Percentiles rank a stretch among this genome's conserved stretches.
These are phyloP conservation scores for Hypericum perforatum DNA, from an alignment of 345 rosid species.

Conservation along the genomic window DNA sequence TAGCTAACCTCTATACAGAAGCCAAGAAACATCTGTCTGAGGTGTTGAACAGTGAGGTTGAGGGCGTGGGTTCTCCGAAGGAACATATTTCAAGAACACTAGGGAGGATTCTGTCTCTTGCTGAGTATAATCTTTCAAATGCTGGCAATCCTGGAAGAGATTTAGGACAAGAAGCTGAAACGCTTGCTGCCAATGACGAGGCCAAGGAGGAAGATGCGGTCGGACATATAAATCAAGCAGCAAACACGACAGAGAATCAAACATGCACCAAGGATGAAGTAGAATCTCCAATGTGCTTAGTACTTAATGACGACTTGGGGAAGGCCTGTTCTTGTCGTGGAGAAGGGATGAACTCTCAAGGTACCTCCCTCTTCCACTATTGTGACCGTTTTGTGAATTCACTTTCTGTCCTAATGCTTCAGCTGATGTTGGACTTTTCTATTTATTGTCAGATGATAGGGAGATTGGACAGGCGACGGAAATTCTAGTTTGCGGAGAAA, in stretches of 20 bases:
- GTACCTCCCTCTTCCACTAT: slow-evolving; percentile 17
- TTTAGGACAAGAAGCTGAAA: slow-evolving; percentile 16
- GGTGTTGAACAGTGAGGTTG: slow-evolving; percentile 13
- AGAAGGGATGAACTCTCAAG: slow-evolving; percentile 31
- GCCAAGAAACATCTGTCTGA: slow-evolving; percentile 18
- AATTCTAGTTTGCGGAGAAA: background rate
- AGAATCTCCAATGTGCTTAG: slow-evolving; percentile 16
- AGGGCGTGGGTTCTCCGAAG: background rate
- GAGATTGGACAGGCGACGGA: background rate
- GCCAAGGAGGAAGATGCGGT: slow-evolving; percentile 18
- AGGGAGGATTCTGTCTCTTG: slow-evolving; percentile 74
- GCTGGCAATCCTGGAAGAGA: slow-evolving; percentile 60
- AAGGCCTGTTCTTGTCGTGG: slow-evolving; percentile 13
- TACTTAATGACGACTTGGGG: slow-evolving; percentile 23
- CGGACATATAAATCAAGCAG: slow-evolving; percentile 19
- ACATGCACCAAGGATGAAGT: slow-evolving; percentile 22
- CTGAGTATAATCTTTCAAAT: slow-evolving; percentile 60
- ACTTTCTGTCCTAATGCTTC: background rate
- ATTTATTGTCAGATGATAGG: background rate
- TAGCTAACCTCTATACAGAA: slow-evolving; percentile 6
- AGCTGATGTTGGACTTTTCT: background rate
- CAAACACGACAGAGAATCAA: slow-evolving; percentile 14
- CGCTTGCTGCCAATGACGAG: slow-evolving; percentile 20
- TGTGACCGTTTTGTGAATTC: too few species aligned
- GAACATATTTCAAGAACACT: background rate